Percentiles rank a stretch among this genome's conserved stretches.
These are phyloP conservation scores for Plasmodium adleri DNA, from an alignment of 169 alveolate species.

Conservation along the genomic window DNA sequence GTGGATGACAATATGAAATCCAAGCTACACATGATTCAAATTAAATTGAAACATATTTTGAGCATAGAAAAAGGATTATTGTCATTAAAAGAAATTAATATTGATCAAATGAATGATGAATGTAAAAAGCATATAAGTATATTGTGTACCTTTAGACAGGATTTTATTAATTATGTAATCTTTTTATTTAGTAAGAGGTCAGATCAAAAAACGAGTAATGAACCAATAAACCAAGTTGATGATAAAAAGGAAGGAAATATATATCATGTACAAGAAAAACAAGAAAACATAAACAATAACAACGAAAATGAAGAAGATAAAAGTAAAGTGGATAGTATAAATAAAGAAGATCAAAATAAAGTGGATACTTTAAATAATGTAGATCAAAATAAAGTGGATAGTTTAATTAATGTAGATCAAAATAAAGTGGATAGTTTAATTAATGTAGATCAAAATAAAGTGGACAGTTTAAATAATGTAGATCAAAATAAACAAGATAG, in stretches of 20 bases:
- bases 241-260: background rate
- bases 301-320: background rate
- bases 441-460: no score
- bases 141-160: conserved; percentile 29
- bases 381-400: no score
- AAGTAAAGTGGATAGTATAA: background rate
- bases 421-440: no score
- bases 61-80: conserved; percentile 25
- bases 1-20: background rate
- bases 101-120: conserved; percentile 27
- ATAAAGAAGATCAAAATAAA: background rate
- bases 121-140: conserved; percentile 37
- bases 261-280: background rate
- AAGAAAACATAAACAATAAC: background rate
- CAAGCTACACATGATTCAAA: conserved; percentile 4
- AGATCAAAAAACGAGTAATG: background rate
- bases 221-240: background rate
- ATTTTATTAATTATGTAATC: conserved; percentile 38
- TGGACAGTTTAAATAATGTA: no score
- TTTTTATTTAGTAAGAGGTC: conserved; percentile 28
- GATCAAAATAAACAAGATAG: no score
- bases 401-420: no score
- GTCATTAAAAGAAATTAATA: conserved; percentile 22
- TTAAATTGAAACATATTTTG: conserved; percentile 16
- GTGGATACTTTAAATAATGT: background rate